phyloP scores from a whole-genome alignment of 192 early-diverging fungal species.

The Podila verticillata region DNA sequence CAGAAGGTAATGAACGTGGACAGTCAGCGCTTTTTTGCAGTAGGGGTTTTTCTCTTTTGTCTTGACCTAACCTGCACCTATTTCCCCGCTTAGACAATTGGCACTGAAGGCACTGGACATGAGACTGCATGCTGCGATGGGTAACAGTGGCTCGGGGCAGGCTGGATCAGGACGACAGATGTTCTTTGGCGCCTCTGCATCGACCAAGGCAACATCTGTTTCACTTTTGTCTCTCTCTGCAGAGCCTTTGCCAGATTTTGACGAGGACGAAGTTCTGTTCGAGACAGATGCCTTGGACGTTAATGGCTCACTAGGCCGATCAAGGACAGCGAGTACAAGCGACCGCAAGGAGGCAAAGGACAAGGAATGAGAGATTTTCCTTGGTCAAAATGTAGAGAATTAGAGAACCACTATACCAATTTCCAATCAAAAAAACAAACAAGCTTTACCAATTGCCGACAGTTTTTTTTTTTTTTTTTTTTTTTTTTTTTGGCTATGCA shows the following conservation, averaged over 20 bases:
- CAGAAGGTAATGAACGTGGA: constrained; percentile 61
- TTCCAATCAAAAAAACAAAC: too few relatives aligned
- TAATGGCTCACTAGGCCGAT: not conserved
- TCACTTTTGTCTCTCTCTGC: not conserved
- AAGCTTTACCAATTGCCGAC: too few relatives aligned
- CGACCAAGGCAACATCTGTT: not conserved
- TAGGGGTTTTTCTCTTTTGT: too few relatives aligned
- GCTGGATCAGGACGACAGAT: constrained; percentile 4
- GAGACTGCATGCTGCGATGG: constrained; percentile 55
- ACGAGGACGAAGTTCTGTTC: not conserved
- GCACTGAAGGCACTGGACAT: constrained; percentile 73
- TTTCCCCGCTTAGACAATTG: constrained; percentile 71
- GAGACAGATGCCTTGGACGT: constrained; percentile 2
- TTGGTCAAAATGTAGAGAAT: too few relatives aligned
- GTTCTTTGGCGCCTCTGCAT: not conserved
- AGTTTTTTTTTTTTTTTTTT: too few relatives aligned
- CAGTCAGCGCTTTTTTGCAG: too few relatives aligned
- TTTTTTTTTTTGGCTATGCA: too few relatives aligned
- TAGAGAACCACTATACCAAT: too few relatives aligned
- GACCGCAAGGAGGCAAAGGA: too few relatives aligned
- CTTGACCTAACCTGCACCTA: too few relatives aligned
- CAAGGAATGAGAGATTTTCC: too few relatives aligned
- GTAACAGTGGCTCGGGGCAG: constrained; percentile 12
- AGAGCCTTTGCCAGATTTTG: not conserved
- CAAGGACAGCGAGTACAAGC: not conserved